phyloP scores from a whole-genome alignment of 208 protist species.

The Acanthamoeba lenticulata region DNA sequence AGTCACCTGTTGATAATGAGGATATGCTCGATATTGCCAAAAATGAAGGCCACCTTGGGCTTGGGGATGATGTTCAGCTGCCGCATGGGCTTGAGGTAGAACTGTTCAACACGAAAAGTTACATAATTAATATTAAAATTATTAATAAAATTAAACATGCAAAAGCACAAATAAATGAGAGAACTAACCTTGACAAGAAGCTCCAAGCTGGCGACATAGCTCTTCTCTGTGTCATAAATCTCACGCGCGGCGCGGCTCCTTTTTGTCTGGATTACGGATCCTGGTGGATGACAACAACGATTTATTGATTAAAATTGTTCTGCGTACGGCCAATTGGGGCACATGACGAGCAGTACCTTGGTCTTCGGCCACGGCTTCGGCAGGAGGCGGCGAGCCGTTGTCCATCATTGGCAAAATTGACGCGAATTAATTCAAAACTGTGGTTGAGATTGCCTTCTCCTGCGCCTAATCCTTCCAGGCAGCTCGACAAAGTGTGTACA shows the following conservation, averaged over 20 bases:
- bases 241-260: constrained; percentile 16
- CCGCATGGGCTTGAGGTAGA: constrained; percentile 59
- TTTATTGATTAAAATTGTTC: too few species aligned
- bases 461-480: too few species aligned
- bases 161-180: too few species aligned
- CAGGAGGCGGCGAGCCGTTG: too few species aligned
- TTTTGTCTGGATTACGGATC: background rate
- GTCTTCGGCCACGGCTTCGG: too few species aligned
- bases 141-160: background rate
- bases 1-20: constrained; percentile 60
- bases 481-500: too few species aligned
- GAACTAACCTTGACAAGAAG: constrained; percentile 41
- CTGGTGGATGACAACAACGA: too few species aligned
- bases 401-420: too few species aligned
- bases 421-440: too few species aligned
- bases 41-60: constrained; percentile 56
- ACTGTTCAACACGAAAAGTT: background rate
- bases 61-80: constrained; percentile 39
- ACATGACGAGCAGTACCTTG: too few species aligned
- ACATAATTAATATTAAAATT: background rate
- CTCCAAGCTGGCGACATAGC: constrained; percentile 46
- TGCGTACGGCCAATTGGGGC: too few species aligned
- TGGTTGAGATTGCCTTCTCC: too few species aligned
- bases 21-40: constrained; percentile 55
- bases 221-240: constrained; percentile 60